Evolutionary conservation across 495 filamentous ascomycete genomes (phyloP).

Genomic region (Podospora comata): DNA sequence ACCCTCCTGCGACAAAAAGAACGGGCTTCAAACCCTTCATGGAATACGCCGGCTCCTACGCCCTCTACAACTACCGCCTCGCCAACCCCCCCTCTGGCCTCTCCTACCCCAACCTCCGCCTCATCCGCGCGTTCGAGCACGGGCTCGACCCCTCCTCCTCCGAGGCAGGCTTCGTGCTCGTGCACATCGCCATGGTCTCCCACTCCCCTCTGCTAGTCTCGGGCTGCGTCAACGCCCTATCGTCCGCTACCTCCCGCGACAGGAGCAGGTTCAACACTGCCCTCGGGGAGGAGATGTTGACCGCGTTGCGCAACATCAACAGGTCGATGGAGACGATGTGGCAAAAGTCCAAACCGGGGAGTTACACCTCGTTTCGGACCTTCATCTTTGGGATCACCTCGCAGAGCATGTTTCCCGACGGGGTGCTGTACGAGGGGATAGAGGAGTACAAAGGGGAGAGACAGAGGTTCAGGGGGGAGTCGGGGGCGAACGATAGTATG

Average conservation of each 20-base stretch:
- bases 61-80: constrained; percentile 83
- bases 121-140: constrained; percentile 84
- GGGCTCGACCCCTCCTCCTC: constrained; percentile 82
- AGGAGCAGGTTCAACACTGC: constrained; percentile 53
- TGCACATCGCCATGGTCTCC: constrained; percentile 81
- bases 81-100: constrained; percentile 62
- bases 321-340: constrained; percentile 85
- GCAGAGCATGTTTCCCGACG: constrained; percentile 87
- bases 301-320: constrained; percentile 68
- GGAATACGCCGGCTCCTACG: constrained; percentile 91
- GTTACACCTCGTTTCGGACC: constrained; percentile 81
- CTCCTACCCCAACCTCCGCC: constrained; percentile 66
- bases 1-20: constrained; percentile 26
- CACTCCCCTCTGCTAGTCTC: constrained; percentile 68
- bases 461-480: constrained; percentile 77
- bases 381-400: constrained; percentile 92
- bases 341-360: constrained; percentile 69
- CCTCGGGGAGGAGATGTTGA: constrained; percentile 56
- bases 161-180: constrained; percentile 85
- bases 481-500: constrained; percentile 83
- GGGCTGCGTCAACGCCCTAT: constrained; percentile 62
- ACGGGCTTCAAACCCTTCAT: constrained; percentile 82
- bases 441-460: constrained; percentile 68
- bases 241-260: constrained; percentile 26
- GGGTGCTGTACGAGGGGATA: constrained; percentile 82